Evolutionary conservation across 1,284 basidiomycete genomes (phyloP).

Genomic region (Moniliophthora roreri): DNA sequence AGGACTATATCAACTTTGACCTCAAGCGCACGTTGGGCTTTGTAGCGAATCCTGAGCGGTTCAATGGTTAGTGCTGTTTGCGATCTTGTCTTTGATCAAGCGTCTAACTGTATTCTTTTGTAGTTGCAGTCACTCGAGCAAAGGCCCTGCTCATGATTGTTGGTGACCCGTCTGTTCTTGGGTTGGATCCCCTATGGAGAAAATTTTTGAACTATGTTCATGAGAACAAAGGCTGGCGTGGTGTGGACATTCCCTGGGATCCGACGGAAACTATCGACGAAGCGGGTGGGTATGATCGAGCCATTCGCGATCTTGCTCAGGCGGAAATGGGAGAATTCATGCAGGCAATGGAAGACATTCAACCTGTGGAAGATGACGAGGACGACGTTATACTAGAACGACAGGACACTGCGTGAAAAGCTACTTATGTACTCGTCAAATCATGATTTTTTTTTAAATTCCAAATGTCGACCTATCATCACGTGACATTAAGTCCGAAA

Average conservation of each 20-base stretch:
- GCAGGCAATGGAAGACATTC: conserved; percentile 5
- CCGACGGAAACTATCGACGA: conserved; percentile 27
- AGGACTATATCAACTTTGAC: conserved; percentile 53
- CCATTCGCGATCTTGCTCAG: conserved; percentile 4
- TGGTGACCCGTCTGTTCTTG: conserved; percentile 53
- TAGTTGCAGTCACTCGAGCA: conserved; percentile 59
- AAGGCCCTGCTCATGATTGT: conserved; percentile 56
- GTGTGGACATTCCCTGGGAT: conserved; percentile 46
- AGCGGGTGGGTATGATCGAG: conserved; percentile 9
- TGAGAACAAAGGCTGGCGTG: conserved; percentile 48
- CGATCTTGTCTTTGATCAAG: background rate
- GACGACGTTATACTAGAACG: too few species aligned
- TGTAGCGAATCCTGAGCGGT: conserved; percentile 58
- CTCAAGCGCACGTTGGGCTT: conserved; percentile 61
- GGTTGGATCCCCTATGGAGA: conserved; percentile 58
- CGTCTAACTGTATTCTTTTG: background rate
- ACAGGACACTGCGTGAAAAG: too few species aligned
- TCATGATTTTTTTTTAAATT: too few species aligned
- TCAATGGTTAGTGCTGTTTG: conserved; percentile 51
- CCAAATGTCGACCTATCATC: too few species aligned
- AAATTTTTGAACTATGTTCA: conserved; percentile 52
- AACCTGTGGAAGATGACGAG: too few species aligned
- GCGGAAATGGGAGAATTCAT: conserved; percentile 14
- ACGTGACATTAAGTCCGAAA: too few species aligned
- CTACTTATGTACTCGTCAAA: too few species aligned